Percentiles rank a stretch among this genome's conserved stretches.
phyloP scores from a whole-genome alignment of 257 asterid species.

The Nicotiana benthamiana region DNA sequence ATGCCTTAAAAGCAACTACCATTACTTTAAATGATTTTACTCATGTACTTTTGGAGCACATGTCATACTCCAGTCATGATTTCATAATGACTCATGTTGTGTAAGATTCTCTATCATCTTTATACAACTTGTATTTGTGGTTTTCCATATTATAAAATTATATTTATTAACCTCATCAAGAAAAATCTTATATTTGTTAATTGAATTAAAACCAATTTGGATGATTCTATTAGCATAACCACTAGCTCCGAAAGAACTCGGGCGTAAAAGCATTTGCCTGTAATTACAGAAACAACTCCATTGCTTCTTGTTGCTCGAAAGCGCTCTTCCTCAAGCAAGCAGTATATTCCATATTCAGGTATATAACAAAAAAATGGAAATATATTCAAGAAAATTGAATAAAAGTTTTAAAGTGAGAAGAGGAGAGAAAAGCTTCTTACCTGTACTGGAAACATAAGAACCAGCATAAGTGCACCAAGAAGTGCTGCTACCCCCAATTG shows the following conservation, averaged over 20 bases:
- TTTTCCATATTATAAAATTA: not conserved
- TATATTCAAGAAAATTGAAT: not conserved
- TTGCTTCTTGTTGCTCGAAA: not conserved
- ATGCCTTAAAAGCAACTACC: not conserved
- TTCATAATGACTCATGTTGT: not conserved
- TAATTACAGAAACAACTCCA: not conserved
- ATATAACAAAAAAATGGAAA: not conserved
- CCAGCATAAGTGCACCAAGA: slow-evolving; percentile 80
- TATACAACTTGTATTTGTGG: not conserved
- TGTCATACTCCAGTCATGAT: not conserved
- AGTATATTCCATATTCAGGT: not conserved
- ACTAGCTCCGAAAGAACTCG: not conserved
- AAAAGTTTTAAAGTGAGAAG: not conserved
- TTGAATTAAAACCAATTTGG: not conserved
- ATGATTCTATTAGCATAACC: not conserved
- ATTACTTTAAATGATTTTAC: not conserved
- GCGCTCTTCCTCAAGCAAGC: not conserved
- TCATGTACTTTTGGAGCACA: not conserved
- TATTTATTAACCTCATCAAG: not conserved
- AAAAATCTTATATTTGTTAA: not conserved
- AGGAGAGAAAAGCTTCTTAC: slow-evolving; percentile 28
- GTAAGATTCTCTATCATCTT: not conserved
- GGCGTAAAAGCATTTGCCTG: not conserved
- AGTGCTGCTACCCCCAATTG: slow-evolving; percentile 82
- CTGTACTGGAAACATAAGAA: slow-evolving; percentile 80